These are phyloP conservation scores for Trypanosoma boissoni DNA, from an alignment of 208 protist species.

Conservation along the genomic window DNA sequence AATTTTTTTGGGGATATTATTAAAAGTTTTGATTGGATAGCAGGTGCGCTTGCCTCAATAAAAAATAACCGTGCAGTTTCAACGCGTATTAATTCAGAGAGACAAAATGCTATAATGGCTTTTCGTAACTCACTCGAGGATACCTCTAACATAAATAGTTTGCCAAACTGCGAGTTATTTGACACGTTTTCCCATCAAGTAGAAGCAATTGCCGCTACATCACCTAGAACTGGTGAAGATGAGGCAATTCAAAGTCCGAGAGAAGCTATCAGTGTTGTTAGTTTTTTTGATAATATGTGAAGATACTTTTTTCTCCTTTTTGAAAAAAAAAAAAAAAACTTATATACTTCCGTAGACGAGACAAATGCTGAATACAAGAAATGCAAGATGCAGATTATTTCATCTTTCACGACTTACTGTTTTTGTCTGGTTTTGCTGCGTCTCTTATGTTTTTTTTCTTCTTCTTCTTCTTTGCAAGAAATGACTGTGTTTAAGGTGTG, in stretches of 20 bases:
- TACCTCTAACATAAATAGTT: background rate
- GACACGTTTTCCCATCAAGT: constrained; percentile 4
- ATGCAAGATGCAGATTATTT: too few species aligned
- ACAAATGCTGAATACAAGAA: too few species aligned
- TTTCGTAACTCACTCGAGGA: background rate
- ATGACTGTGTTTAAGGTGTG: constrained; percentile 24
- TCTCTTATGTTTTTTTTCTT: background rate
- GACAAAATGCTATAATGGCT: constrained; percentile 15
- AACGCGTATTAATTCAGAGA: constrained; percentile 48
- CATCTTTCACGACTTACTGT: too few species aligned
- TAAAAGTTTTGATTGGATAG: constrained; percentile 19
- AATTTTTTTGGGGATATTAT: constrained; percentile 37
- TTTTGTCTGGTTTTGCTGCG: background rate
- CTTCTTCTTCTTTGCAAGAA: background rate
- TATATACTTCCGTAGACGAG: too few species aligned
- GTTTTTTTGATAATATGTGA: constrained; percentile 30
- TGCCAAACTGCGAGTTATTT: background rate
- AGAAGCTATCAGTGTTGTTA: constrained; percentile 28
- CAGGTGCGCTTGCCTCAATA: constrained; percentile 28
- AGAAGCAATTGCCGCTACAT: background rate
- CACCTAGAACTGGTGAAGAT: background rate
- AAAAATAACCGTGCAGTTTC: constrained; percentile 67
- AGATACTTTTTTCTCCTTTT: background rate
- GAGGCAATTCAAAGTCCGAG: background rate
- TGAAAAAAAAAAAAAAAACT: too few species aligned